A percentile compares a stretch with the other conserved stretches of the same genome.
Conservation (phyloP, 1,284 basidiomycete species). For the Pseudozyma flocculosa region DNA sequence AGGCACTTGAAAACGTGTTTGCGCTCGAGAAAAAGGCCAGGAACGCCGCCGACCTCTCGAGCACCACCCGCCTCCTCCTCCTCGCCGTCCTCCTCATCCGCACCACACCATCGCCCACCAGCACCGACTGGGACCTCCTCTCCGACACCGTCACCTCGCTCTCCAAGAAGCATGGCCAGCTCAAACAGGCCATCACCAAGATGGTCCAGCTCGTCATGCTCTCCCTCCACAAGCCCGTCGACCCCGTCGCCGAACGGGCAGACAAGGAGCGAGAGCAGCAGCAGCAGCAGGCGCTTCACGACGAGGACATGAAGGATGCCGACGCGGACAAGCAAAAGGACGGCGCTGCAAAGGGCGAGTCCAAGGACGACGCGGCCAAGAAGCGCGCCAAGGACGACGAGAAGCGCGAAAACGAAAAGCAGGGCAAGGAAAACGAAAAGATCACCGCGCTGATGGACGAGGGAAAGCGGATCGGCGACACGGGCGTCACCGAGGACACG, state of each 20-base stretch:
- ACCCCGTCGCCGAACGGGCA: constrained; percentile 66
- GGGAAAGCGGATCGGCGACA: constrained; percentile 42
- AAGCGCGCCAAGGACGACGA: constrained; percentile 25
- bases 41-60: constrained; percentile 89
- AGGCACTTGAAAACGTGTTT: constrained; percentile 86
- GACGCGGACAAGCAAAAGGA: constrained; percentile 17
- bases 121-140: constrained; percentile 44
- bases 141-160: constrained; percentile 43
- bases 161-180: constrained; percentile 95
- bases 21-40: constrained; percentile 91
- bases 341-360: constrained; percentile 21
- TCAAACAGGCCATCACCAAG: constrained; percentile 83
- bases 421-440: constrained; percentile 46
- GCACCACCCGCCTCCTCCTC: constrained; percentile 83
- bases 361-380: constrained; percentile 22
- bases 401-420: constrained; percentile 36
- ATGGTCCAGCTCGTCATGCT: constrained; percentile 67
- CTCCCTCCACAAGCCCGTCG: constrained; percentile 44
- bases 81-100: constrained; percentile 63
- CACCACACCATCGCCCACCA: constrained; percentile 21
- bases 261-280: constrained; percentile 60
- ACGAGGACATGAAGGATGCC: constrained; percentile 34
- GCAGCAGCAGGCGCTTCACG: constrained; percentile 22
- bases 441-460: constrained; percentile 44
- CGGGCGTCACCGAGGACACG: constrained; percentile 29